A percentile compares a stretch with the other conserved stretches of the same genome.
Conservation (phyloP, 768 basidiomycete species). For the Amylocystis lapponica region DNA sequence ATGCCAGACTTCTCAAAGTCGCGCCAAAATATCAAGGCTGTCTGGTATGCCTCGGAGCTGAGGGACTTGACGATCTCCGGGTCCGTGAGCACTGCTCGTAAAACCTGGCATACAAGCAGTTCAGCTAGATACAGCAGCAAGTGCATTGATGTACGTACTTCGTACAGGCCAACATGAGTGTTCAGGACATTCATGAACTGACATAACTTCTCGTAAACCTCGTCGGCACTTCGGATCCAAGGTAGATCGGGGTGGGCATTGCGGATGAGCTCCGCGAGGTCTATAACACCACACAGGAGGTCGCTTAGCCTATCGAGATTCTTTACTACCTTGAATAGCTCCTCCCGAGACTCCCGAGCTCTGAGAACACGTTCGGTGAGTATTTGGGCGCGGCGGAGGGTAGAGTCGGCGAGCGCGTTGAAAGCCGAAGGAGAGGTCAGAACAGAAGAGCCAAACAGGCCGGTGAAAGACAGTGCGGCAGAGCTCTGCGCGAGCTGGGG, state of each 20-base stretch:
- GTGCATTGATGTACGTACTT: constrained; percentile 61
- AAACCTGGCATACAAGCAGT: constrained; percentile 41
- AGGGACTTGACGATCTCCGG: constrained; percentile 59
- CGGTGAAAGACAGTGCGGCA: constrained; percentile 51
- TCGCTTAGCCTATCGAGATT: constrained; percentile 96
- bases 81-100: constrained; percentile 67
- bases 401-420: constrained; percentile 67
- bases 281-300: constrained; percentile 92
- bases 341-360: constrained; percentile 64
- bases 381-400: constrained; percentile 71
- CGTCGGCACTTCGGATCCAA: constrained; percentile 83
- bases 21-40: constrained; percentile 89
- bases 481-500: constrained; percentile 37
- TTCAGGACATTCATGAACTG: constrained; percentile 98
- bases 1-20: constrained; percentile 99
- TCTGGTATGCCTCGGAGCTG: constrained; percentile 71
- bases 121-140: constrained; percentile 5
- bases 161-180: constrained; percentile 85
- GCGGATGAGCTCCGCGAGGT: constrained; percentile 89
- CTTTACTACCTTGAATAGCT: constrained; percentile 85
- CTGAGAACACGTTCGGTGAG: constrained; percentile 81
- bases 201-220: constrained; percentile 86
- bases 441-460: constrained; percentile 78
- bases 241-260: constrained; percentile 85
- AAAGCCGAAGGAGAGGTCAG: constrained; percentile 69